Evolutionary conservation across 202 grass and related monocot genomes (phyloP).

Genomic region (Alloteropsis angusta): DNA sequence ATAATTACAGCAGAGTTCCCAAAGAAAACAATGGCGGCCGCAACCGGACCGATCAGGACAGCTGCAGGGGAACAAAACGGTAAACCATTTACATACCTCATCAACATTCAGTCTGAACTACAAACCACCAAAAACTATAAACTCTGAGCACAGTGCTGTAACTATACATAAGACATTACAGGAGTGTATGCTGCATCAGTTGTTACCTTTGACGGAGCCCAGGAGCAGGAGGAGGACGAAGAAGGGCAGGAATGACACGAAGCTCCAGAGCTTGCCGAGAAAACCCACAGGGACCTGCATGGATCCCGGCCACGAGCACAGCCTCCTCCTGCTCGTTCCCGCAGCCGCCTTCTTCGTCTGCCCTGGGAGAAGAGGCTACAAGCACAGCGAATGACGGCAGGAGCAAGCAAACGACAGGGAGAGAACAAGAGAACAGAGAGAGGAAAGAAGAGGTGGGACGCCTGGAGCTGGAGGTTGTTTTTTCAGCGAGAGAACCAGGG

Average conservation of each 20-base stretch:
- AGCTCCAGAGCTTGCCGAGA: constrained; percentile 67
- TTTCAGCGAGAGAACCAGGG: neutral
- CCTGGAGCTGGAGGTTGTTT: neutral
- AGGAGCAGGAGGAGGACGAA: constrained; percentile 62
- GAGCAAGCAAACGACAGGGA: neutral
- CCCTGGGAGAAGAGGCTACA: neutral
- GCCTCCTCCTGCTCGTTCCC: neutral
- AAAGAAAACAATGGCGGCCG: constrained; percentile 37
- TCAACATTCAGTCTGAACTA: neutral
- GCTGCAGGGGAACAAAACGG: constrained; percentile 31
- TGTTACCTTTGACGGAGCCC: constrained; percentile 61
- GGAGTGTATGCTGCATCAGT: neutral
- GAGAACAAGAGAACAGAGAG: neutral
- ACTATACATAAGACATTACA: neutral
- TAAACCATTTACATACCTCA: neutral
- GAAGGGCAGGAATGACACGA: constrained; percentile 69
- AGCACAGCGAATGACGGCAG: neutral
- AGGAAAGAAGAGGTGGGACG: neutral
- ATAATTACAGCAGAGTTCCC: constrained; percentile 58
- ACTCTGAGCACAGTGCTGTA: neutral
- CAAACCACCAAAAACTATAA: neutral
- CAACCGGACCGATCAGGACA: constrained; percentile 42
- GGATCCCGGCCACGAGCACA: neutral
- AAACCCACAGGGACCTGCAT: constrained; percentile 69
- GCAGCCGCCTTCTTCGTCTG: neutral